Evolutionary conservation across 768 basidiomycete genomes (phyloP), one percentile per base, ranked within the genome.

Genomic region (Coprinopsis cinerea): DNA sequence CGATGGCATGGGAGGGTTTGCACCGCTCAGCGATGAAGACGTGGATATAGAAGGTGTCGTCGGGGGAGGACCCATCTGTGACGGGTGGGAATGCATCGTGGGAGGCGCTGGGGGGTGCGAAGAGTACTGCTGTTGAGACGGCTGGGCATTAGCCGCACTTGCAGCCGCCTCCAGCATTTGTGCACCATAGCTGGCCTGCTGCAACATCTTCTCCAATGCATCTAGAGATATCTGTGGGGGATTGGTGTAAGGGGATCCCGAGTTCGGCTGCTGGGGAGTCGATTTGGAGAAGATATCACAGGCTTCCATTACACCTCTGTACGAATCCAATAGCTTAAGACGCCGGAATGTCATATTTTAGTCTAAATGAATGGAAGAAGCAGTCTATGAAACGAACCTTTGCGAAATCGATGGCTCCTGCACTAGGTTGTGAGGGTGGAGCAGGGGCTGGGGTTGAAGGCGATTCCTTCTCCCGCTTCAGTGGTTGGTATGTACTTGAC

Each of bases 161-260:
- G 49, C 55, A 2, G 52, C 53, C n/a, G 74, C 64, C 37, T 77
- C 74, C n/a, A 82, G 59, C 64, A 76, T 65, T 54, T 72, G 70
- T 54, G 67, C 66, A 3, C 71, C 74, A 36, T 67, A 64, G 17
- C 62, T 63, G 22, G 75, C 75, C 41, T 66, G 68, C 56, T 75
- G 70, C 43, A 74, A 39, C 72, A 75, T 74, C 35, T 64, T 59
- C 24, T 71, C 71, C 48, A 75, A 55, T 15, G 65, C 51, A 26
- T 72, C 71, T 45, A 64, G 64, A 5, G 60, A 54, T 36, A 36
- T 52, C 14, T 32, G 49, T 47, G 28, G 45, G 44, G 41, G 13
- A 35, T 34, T 42, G 34, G 4, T 44, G 15, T 47, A 13, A 32
- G 50, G 42, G 9, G 26, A 17, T 20, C 51, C 47, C 13, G 54